Base-by-base conservation (phyloP, 148 eudicot genomes). In the Diospyros kaki region DNA sequence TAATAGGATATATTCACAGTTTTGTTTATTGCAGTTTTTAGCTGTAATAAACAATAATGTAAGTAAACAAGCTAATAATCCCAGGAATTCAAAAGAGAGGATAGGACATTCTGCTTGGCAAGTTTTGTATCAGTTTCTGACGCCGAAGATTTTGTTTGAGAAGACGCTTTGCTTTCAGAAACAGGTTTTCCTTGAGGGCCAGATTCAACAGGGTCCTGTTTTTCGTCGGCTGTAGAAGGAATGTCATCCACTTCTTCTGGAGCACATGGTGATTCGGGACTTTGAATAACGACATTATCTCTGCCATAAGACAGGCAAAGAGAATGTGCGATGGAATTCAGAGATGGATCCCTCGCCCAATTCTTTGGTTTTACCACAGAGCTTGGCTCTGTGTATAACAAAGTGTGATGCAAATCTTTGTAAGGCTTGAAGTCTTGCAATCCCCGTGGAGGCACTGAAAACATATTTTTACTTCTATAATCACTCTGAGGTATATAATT, bases 401-500 rank as follows among this genome's bases (percentile, higher is more conserved):
- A 77, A 66, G 81, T 78, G 60, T 82, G 83, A 41, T 71, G 79
- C 39, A 68, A 69, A 79, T 89, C 87, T 72, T 81, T 82, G 75
- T 78, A 68, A 72, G 69, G 77, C 44, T 83, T 86, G 43, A 84
- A 77, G 77, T 87, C 87, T 69, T 84, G 93, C 60, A 85, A 74
- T 55, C 90, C 87, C 94, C 97, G 86, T 55, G 82, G 77, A 74
- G 90, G 80, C 17, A 84, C 69, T 41, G 85, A 77, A 39, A 70
- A 62, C 68, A 79, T 58, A 83, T 79, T 78, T 46, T 72, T 89
- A 66, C 71, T 75, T 75, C 74, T 85, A 69, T 56, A 73, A 60
- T 85, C 92, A 75, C 78, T 84, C 69, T 69, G 88, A 77, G 89
- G 82, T 77, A 68, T 60, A 70, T 83, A 85, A 69, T 86, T 88